Percentiles rank a stretch among this genome's conserved stretches.
phyloP scores from a whole-genome alignment of 495 filamentous ascomycete genomes.

The Aspergillus egyptiacus region DNA sequence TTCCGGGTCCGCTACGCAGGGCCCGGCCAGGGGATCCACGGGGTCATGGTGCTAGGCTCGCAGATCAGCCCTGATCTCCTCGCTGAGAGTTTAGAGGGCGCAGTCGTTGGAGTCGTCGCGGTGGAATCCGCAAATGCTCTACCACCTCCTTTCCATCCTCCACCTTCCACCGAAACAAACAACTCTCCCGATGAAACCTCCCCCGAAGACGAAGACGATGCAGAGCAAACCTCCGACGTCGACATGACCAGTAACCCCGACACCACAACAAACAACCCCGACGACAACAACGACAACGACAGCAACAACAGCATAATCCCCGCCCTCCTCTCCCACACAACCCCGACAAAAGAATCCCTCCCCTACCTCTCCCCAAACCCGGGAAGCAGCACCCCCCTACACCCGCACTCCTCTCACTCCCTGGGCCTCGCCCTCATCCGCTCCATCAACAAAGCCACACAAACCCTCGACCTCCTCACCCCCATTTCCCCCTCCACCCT shows the following conservation, averaged over 20 bases:
- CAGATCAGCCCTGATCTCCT: constrained; percentile 42
- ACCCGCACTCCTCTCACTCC: constrained; percentile 39
- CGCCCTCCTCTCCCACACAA: constrained; percentile 20
- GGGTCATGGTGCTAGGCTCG: constrained; percentile 49
- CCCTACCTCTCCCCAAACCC: constrained; percentile 38
- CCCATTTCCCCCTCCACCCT: constrained; percentile 38
- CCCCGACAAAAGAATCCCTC: constrained; percentile 32
- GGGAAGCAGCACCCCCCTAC: constrained; percentile 34
- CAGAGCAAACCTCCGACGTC: constrained; percentile 12
- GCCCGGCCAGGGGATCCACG: constrained; percentile 43
- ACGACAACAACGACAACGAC: neutral
- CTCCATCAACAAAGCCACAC: constrained; percentile 34
- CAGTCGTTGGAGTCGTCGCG: constrained; percentile 51
- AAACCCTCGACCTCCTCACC: constrained; percentile 42
- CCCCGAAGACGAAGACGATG: constrained; percentile 9
- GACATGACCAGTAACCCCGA: constrained; percentile 16
- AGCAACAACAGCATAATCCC: neutral
- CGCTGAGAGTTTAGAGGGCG: constrained; percentile 49
- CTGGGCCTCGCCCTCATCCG: constrained; percentile 50
- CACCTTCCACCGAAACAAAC: neutral
- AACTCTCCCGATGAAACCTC: no score
- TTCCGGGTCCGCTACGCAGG: constrained; percentile 54
- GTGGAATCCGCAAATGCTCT: constrained; percentile 41
- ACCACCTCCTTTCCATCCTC: constrained; percentile 9
- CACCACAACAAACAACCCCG: neutral